A percentile compares a stretch with the other conserved stretches of the same genome.
Conservation (phyloP, 2,329 filamentous ascomycete genomes). For the Atkinsonella texensis region DNA sequence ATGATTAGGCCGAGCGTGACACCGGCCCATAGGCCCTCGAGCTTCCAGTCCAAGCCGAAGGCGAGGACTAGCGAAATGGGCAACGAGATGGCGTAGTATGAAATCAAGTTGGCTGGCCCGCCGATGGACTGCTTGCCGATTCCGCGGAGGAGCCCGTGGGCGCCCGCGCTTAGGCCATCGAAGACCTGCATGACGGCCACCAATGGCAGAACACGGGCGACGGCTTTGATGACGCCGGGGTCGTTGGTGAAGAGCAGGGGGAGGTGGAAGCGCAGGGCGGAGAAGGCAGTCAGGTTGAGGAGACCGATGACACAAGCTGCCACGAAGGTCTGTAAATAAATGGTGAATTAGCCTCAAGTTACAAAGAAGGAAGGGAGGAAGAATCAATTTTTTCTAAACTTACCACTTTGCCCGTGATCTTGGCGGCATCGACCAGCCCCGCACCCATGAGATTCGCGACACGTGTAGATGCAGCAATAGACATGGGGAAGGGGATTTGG, state of each 20-base stretch:
- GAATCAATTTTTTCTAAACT: background rate
- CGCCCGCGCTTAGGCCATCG: constrained; percentile 66
- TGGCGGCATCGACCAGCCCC: constrained; percentile 67
- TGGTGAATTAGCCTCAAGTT: background rate
- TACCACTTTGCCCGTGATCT: constrained; percentile 63
- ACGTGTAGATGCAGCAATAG: constrained; percentile 77
- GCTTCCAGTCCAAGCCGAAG: constrained; percentile 64
- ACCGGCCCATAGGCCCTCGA: constrained; percentile 73
- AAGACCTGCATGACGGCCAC: constrained; percentile 85
- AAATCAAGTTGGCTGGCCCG: constrained; percentile 75
- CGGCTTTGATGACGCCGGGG: constrained; percentile 53
- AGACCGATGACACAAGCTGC: constrained; percentile 60
- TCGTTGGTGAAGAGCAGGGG: constrained; percentile 71
- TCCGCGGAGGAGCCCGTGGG: constrained; percentile 75
- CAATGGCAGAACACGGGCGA: constrained; percentile 61
- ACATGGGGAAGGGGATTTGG: constrained; percentile 85
- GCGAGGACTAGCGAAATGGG: constrained; percentile 70
- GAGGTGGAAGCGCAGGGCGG: constrained; percentile 56
- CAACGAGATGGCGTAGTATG: constrained; percentile 78
- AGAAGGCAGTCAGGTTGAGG: constrained; percentile 64
- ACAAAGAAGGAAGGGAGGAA: background rate
- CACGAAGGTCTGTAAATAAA: constrained; percentile 35
- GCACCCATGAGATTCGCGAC: constrained; percentile 90
- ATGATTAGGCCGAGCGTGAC: constrained; percentile 59
- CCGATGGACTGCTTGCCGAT: constrained; percentile 83